A percentile compares a stretch with the other conserved stretches of the same genome.
Conservation (phyloP, 2,329 filamentous ascomycete genomes). For the Fusarium guadeloupense region DNA sequence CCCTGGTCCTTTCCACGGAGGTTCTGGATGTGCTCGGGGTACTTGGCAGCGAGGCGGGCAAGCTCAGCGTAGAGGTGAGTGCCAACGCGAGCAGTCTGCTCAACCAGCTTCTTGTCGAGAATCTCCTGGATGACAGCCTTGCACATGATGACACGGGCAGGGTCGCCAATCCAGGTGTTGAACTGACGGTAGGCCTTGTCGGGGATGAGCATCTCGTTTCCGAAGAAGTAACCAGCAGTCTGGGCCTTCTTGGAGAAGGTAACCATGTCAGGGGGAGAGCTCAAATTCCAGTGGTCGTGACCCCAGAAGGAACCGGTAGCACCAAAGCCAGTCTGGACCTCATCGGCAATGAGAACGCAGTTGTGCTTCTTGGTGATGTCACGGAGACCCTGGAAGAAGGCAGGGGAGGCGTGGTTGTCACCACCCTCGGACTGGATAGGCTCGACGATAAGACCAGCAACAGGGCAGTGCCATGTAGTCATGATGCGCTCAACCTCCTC, state of each 20-base stretch:
- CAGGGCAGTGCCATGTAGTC: conserved; percentile 71
- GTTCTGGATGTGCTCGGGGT: conserved; percentile 76
- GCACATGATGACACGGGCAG: conserved; percentile 79
- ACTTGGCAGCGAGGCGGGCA: conserved; percentile 68
- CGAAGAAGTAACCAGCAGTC: conserved; percentile 84
- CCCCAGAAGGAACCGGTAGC: conserved; percentile 91
- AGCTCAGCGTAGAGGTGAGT: conserved; percentile 74
- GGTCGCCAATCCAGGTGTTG: conserved; percentile 90
- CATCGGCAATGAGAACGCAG: conserved; percentile 81
- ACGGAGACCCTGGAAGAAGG: conserved; percentile 80
- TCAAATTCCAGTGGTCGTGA: conserved; percentile 83
- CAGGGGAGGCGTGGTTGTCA: conserved; percentile 82
- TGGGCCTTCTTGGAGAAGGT: conserved; percentile 90
- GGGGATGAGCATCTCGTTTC: conserved; percentile 76
- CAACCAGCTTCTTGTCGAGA: conserved; percentile 72
- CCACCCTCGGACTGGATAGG: conserved; percentile 86
- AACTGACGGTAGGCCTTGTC: conserved; percentile 88
- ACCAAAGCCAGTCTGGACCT: conserved; percentile 83
- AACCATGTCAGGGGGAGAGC: conserved; percentile 81
- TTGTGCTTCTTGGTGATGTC: conserved; percentile 75
- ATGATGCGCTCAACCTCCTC: conserved; percentile 78
- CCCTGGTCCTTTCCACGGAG: conserved; percentile 79
- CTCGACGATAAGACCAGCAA: conserved; percentile 79
- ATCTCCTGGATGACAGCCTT: conserved; percentile 81
- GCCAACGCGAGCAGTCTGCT: conserved; percentile 71